phyloP scores from a whole-genome alignment of 805 yeast species.

The Metschnikowia chrysomelidarum region DNA sequence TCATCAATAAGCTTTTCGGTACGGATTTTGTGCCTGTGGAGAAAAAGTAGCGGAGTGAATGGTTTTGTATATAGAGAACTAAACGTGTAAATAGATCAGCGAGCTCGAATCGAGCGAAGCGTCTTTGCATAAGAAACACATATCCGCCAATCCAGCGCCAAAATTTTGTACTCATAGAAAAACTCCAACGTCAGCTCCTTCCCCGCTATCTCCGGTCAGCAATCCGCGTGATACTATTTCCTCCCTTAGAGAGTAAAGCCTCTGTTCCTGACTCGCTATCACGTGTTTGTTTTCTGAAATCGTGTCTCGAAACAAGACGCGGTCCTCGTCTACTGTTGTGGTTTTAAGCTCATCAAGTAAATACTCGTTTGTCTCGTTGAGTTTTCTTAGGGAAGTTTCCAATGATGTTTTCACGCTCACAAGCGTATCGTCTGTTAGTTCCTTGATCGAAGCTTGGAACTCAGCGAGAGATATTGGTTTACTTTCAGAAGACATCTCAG shows the following conservation, averaged over 20 bases:
- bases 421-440: constrained; percentile 45
- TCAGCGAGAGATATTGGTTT: constrained; percentile 35
- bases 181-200: constrained; percentile 8
- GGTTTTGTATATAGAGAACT: constrained; percentile 4
- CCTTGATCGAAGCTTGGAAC: constrained; percentile 51
- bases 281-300: constrained; percentile 56
- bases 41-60: constrained; percentile 16
- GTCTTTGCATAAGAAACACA: too few species aligned
- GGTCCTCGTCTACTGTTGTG: constrained; percentile 39
- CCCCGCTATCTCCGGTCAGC: constrained; percentile 1
- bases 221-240: constrained; percentile 47
- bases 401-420: constrained; percentile 19
- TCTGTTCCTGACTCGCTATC: constrained; percentile 47
- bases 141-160: too few species aligned
- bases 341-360: constrained; percentile 41
- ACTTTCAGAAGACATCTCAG: constrained; percentile 25
- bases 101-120: background rate
- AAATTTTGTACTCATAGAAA: constrained; percentile 6
- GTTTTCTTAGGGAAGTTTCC: constrained; percentile 30
- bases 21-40: constrained; percentile 29
- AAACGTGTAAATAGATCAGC: background rate
- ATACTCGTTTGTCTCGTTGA: constrained; percentile 49
- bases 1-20: constrained; percentile 42
- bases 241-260: constrained; percentile 43
- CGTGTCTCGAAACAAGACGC: constrained; percentile 51